These are phyloP conservation scores for Fusarium nelsonii DNA, from an alignment of 2,329 filamentous ascomycete genomes.

Conservation along the genomic window DNA sequence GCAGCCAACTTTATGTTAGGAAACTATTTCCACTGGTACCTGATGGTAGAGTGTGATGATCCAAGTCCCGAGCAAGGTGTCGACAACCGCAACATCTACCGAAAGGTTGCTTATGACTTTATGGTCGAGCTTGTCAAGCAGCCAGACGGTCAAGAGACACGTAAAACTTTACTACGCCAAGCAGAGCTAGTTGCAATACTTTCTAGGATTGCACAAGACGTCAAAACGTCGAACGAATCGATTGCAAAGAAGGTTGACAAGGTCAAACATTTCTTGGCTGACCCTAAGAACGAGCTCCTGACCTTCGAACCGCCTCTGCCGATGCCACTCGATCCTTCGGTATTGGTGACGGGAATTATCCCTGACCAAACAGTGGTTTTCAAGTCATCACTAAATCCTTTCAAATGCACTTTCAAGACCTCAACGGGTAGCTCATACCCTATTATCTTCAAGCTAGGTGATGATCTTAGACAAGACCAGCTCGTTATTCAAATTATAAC, in stretches of 20 bases:
- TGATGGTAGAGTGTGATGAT: slow-evolving; percentile 98
- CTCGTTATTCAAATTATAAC: slow-evolving; percentile 97
- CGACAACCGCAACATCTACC: slow-evolving; percentile 86
- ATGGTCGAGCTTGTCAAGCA: slow-evolving; percentile 86
- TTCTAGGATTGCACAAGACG: slow-evolving; percentile 88
- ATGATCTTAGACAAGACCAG: slow-evolving; percentile 96
- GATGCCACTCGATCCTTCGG: slow-evolving; percentile 86
- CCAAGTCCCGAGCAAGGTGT: slow-evolving; percentile 78
- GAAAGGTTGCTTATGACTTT: slow-evolving; percentile 95
- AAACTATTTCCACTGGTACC: slow-evolving; percentile 97
- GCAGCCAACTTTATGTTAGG: slow-evolving; percentile 90
- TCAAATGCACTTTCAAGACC: slow-evolving; percentile 92
- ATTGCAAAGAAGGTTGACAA: slow-evolving; percentile 84
- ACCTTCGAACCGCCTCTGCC: slow-evolving; percentile 87
- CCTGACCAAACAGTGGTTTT: slow-evolving; percentile 92
- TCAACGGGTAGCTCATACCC: slow-evolving; percentile 82
- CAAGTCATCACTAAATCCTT: slow-evolving; percentile 92
- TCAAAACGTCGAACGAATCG: slow-evolving; percentile 82
- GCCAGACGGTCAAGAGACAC: slow-evolving; percentile 76
- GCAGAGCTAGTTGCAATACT: slow-evolving; percentile 90
- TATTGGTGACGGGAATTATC: slow-evolving; percentile 82
- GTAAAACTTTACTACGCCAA: slow-evolving; percentile 84
- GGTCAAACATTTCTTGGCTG: slow-evolving; percentile 85
- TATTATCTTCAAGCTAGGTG: slow-evolving; percentile 96
- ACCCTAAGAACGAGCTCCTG: slow-evolving; percentile 90